Evolutionary conservation across 495 filamentous ascomycete genomes (phyloP).

Genomic region (Talaromyces borbonicus): DNA sequence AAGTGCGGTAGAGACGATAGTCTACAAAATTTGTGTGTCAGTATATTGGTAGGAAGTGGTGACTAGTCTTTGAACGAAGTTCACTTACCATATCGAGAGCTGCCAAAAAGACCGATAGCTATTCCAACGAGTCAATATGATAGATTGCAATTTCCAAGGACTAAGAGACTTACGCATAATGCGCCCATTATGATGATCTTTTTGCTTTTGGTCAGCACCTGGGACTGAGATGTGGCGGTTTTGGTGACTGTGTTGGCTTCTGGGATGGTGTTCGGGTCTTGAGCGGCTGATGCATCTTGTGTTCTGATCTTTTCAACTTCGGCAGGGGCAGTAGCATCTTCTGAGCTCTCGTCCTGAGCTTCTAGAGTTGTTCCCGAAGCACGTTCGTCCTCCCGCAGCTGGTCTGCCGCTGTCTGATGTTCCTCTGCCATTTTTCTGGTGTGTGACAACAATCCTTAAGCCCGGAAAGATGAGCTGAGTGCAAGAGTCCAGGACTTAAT

Average conservation of each 20-base stretch:
- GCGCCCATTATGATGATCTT: slow-evolving; percentile 40
- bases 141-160: neutral
- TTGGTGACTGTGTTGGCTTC: slow-evolving; percentile 2
- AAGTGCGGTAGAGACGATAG: slow-evolving; percentile 44
- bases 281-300: neutral
- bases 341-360: neutral
- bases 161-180: slow-evolving; percentile 34
- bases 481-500: no score
- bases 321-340: neutral
- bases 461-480: no score
- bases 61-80: neutral
- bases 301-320: neutral
- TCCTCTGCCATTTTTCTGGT: neutral
- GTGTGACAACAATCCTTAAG: no score
- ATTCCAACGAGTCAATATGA: slow-evolving; percentile 8
- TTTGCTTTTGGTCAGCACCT: slow-evolving; percentile 39
- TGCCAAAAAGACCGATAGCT: slow-evolving; percentile 44
- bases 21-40: slow-evolving; percentile 17
- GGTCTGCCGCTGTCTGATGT: neutral
- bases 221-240: slow-evolving; percentile 26
- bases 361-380: neutral
- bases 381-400: neutral
- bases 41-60: neutral
- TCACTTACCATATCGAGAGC: slow-evolving; percentile 45
- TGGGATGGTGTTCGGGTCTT: neutral